Evolutionary conservation across 2,329 filamentous ascomycete genomes (phyloP), one percentile per base, ranked within the genome.

Genomic region (Dothistroma pini): DNA sequence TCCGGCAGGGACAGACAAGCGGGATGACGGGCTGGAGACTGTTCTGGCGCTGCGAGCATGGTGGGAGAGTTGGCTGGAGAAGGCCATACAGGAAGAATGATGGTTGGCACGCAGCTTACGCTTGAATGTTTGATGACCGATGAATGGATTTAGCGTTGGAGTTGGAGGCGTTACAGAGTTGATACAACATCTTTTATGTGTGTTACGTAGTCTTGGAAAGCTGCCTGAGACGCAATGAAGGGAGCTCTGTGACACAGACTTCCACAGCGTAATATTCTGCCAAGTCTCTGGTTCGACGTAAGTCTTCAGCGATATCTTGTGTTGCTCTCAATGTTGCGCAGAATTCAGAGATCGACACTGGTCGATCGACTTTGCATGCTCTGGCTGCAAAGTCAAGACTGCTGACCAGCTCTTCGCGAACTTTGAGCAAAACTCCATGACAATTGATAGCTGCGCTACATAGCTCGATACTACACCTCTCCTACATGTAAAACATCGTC

Each of bases 11-110:
- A 78, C 76, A 62, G 83, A 84, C 67, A 78, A 79, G 61, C 80
- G 81, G 64, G 85, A 87, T 63, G 85, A 88, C 65, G 85, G 85
- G 12, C 78, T 81, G 57, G 83, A 84, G 22, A 82, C 84, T 12
- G 84, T 87, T 4, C 73, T 88, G 2, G 80, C 80, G 3, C 80
- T 87, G 34, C 75, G 83, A 60, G 77, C 78, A 53, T 86, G 83
- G 80, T 87, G 85, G 85, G 84, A 86, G 68, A 75, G 75, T 52
- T 86, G 83, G 82, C 75, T 88, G 31, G 61, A 68, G 53, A 57
- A 69, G 56, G 63, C 66, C 47, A 66, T 73, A 35, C 63, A 63
- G 51, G 63, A 68, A 34, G 60, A 71, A 10, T 66, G 56, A 69
- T 51, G 31, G 11, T 55, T 16, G 2, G 12, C 19, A 11, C 34